Base-by-base conservation (phyloP, 2,329 filamentous ascomycete genomes). In the Ploettnerulaceae sp. region DNA sequence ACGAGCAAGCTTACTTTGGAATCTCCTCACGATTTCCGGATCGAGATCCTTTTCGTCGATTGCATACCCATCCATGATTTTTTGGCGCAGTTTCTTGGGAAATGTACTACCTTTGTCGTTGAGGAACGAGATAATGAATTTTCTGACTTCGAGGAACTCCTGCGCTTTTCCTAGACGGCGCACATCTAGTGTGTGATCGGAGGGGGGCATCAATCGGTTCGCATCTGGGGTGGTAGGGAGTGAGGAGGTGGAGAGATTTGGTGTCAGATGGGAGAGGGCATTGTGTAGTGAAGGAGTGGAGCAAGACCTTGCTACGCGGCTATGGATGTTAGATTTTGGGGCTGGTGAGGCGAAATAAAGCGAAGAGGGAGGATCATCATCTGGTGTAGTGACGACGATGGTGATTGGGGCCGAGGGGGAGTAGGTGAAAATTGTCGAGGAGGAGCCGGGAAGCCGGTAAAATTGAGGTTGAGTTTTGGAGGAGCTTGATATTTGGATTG, bases 341-440 rank as follows among this genome's bases (percentile, higher is more conserved):
- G n/a, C n/a, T 9, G 28, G 20, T 3, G n/a, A 15, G 5, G 20
- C 3, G 29, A 33, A 14, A 1, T 12, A 0, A 21, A 25, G 15
- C 18, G 20, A 26, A 17, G 22, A 39, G 15, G 24, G 20, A n/a
- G 17, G 12, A 17, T 45, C 35, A 15, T 49, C 45, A 7, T 49
- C 46, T 8, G 57, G 56, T 18, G 55, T 52, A 12, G 57, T 60
- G 31, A 60, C 45, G n/a, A 57, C 51, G 22, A 60, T 60, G 15
- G 45, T 55, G 15, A 60, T 47, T 7, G 56, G 46, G 3, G 35
- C 42, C 8, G 29, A 46, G 6, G 38, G 24, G 15, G 50, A 40
- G 7, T 45, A 45, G 12, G 50, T 32, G 25, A 52, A 47, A 4
- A 49, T 46, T 5, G 48, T 51, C 7, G 45, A 45, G 11, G 42